phyloP scores from a whole-genome alignment of 2,329 filamentous ascomycete genomes.

The Aspergillus piperis region DNA sequence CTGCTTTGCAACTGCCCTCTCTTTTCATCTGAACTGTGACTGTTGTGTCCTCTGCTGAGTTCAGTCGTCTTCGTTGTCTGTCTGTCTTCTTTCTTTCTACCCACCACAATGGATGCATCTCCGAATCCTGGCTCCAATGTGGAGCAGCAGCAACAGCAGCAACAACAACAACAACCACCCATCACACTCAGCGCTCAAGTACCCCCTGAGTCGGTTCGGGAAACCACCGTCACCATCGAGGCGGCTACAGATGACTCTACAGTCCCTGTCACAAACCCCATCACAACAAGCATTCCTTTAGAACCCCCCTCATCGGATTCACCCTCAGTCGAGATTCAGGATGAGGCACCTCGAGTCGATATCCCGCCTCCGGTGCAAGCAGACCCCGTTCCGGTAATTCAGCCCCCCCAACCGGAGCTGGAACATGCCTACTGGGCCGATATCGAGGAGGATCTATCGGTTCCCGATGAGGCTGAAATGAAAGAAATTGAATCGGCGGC shows the following conservation, averaged over 20 bases:
- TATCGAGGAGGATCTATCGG: constrained; percentile 57
- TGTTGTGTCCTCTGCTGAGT: too few species aligned
- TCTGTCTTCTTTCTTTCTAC: not conserved
- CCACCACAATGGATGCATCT: constrained; percentile 22
- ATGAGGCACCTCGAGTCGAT: constrained; percentile 7
- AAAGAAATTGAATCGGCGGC: constrained; percentile 55
- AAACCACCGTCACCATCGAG: constrained; percentile 7
- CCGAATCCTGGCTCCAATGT: constrained; percentile 14
- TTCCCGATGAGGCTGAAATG: constrained; percentile 59
- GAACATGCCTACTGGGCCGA: constrained; percentile 55
- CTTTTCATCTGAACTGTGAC: not conserved
- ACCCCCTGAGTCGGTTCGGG: constrained; percentile 6
- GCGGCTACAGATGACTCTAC: constrained; percentile 15
- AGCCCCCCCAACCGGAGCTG: constrained; percentile 24
- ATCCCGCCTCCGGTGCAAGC: constrained; percentile 15
- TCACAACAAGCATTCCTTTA: not conserved
- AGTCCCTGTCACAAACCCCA: constrained; percentile 8
- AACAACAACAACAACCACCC: constrained; percentile 18
- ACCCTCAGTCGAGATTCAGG: constrained; percentile 10
- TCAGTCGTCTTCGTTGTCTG: not conserved
- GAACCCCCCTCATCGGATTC: constrained; percentile 9
- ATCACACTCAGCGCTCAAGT: constrained; percentile 17
- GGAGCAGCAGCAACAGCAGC: constrained; percentile 15
- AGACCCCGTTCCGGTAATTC: constrained; percentile 20
- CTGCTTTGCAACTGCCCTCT: not conserved